Evolutionary conservation across 345 rosid species (phyloP), one percentile per base, ranked within the genome.

Genomic region (Streptanthus diversifolius): DNA sequence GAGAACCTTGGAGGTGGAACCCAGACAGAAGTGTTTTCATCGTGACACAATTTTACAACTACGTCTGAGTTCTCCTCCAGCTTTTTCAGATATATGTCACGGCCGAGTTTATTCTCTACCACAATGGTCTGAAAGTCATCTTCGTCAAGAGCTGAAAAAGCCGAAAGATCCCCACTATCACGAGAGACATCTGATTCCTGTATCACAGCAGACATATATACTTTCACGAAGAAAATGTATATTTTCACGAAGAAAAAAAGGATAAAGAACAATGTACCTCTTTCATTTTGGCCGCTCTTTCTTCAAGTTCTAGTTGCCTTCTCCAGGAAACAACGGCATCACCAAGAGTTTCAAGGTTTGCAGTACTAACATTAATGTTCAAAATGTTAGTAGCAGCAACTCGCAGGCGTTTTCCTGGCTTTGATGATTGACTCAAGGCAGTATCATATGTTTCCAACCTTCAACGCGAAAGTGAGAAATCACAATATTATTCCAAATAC

Each of bases 1-100:
- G 93, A 87, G 76, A 95, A 91, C 79, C 96, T 90, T 37, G 95
- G 90, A 68, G 99, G 97, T 68, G 97, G 99, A 80, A 95, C 82
- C 96, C 99, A 90, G 27, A 91, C 82, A 73, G 88, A 77, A 70
- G 82, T 55, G 43, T 64, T 77, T 61, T 87, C 88, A 64, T 83
- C 82, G 79, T 87, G 83, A 76, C 75, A 82, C 45, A 95, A 84
- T 41, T 83, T 81, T 43, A 84, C 86, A 57, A 86, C 85, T 9
- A 68, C 70, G 60, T 83, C 86, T 25, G 80, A 79, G 77, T 88
- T 82, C 63, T 85, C 90, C 78, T 85, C 96, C 65, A 83, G 77
- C 81, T 82, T 90, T 76, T 90, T 95, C 76, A 95, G 66, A 82
- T 81, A 87, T 72, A 95, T 73, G 80, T 89, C 95, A 82, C 82